A percentile compares a stretch with the other conserved stretches of the same genome.
These are phyloP conservation scores for Penicillium sp. DNA, from an alignment of 2,329 filamentous ascomycete species.

Conservation along the genomic window DNA sequence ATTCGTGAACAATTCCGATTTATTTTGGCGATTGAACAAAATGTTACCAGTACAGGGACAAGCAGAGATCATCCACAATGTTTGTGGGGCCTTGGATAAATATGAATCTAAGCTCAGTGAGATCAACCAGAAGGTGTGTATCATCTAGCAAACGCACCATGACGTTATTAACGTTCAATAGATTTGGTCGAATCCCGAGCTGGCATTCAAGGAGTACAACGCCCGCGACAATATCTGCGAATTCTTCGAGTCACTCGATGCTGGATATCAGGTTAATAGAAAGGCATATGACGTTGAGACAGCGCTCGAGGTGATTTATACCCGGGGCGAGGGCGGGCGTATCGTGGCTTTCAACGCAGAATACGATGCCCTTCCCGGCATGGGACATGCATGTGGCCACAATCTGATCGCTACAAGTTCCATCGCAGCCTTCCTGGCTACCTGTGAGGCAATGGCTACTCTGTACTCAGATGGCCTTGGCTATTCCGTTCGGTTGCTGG, in stretches of 20 bases:
- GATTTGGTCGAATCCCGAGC: slow-evolving; percentile 20
- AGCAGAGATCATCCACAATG: slow-evolving; percentile 9
- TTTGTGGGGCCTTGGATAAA: slow-evolving; percentile 10
- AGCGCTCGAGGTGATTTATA: slow-evolving; percentile 12
- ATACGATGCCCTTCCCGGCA: slow-evolving; percentile 35
- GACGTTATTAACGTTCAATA: not conserved
- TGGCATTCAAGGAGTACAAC: slow-evolving; percentile 17
- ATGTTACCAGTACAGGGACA: slow-evolving; percentile 6
- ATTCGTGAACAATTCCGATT: not conserved
- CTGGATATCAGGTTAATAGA: slow-evolving; percentile 12
- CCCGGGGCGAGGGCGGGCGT: slow-evolving; percentile 31
- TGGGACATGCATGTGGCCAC: slow-evolving; percentile 33
- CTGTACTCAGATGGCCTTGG: slow-evolving; percentile 8
- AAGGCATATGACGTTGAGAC: slow-evolving; percentile 14
- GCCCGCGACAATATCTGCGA: slow-evolving; percentile 18
- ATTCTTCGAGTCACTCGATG: slow-evolving; percentile 13
- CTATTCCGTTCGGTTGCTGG: slow-evolving; percentile 23
- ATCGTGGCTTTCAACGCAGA: slow-evolving; percentile 28
- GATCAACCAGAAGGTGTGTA: slow-evolving; percentile 23
- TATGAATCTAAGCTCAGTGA: slow-evolving; percentile 20
- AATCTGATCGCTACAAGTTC: slow-evolving; percentile 29
- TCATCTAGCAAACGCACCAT: no score
- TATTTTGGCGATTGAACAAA: not conserved
- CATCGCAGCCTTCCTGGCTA: slow-evolving; percentile 26
- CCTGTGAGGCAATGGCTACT: slow-evolving; percentile 19